phyloP scores from a whole-genome alignment of 768 basidiomycete genomes.

The Xerocomellus chrysenteron region DNA sequence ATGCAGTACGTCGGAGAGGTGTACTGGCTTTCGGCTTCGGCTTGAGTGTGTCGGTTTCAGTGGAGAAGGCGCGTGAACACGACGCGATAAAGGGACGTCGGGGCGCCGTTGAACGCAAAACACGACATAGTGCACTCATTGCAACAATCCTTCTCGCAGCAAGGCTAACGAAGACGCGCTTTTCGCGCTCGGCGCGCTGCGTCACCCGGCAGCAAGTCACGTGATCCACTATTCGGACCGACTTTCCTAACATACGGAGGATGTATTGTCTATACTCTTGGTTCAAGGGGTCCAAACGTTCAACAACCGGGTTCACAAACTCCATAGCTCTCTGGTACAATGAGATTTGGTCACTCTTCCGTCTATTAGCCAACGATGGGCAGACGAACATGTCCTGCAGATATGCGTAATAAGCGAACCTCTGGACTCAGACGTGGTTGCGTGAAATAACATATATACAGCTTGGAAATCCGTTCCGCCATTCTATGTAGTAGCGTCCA shows the following conservation, averaged over 20 bases:
- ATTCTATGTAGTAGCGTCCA: slow-evolving; percentile 4
- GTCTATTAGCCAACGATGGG: too few species aligned
- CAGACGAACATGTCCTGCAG: neutral
- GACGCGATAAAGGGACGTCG: neutral
- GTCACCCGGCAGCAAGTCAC: slow-evolving; percentile 9
- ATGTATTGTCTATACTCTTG: too few species aligned
- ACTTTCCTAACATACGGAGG: too few species aligned
- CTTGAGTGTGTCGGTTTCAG: slow-evolving; percentile 35
- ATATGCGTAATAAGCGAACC: neutral
- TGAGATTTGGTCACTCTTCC: too few species aligned
- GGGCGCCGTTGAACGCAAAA: slow-evolving; percentile 1
- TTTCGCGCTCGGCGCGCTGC: neutral
- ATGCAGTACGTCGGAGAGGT: slow-evolving; percentile 76
- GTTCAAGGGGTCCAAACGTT: neutral
- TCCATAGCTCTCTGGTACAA: too few species aligned
- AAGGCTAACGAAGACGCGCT: neutral
- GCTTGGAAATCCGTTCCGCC: neutral
- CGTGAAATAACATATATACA: slow-evolving; percentile 6
- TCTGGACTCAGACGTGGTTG: neutral
- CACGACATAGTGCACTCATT: slow-evolving; percentile 21
- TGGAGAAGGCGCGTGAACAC: slow-evolving; percentile 15
- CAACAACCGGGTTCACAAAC: neutral
- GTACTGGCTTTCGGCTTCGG: slow-evolving; percentile 82
- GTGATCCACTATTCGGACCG: neutral
- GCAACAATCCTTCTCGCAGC: neutral